phyloP scores from a whole-genome alignment of 108 stramenopile species.

The Cyclostephanos tholiformis region DNA sequence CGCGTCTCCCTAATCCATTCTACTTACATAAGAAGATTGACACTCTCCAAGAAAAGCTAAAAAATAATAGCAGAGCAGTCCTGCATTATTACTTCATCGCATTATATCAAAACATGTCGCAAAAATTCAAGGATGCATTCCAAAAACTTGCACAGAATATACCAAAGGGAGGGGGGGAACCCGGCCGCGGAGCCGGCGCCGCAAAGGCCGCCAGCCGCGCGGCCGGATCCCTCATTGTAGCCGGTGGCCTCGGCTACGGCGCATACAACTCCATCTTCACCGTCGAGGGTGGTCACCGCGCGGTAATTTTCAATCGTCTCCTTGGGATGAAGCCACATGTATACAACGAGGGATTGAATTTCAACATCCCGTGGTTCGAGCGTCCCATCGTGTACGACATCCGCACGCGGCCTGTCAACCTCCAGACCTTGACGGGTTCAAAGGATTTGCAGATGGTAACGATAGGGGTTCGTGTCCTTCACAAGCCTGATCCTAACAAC shows the following conservation, averaged over 20 bases:
- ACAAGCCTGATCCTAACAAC: slow-evolving; percentile 85
- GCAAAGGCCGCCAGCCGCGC: slow-evolving; percentile 79
- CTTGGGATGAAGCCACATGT: slow-evolving; percentile 88
- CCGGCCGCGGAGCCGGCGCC: slow-evolving; percentile 59
- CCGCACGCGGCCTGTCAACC: slow-evolving; percentile 93
- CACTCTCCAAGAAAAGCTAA: no score
- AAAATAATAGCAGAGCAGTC: no score
- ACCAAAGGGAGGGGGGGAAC: slow-evolving; percentile 68
- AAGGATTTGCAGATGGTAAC: slow-evolving; percentile 99
- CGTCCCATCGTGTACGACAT: slow-evolving; percentile 95
- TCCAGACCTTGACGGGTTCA: slow-evolving; percentile 95
- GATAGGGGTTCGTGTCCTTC: slow-evolving; percentile 98
- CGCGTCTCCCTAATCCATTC: no score
- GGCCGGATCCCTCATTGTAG: slow-evolving; percentile 68
- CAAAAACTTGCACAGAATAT: slow-evolving; percentile 76
- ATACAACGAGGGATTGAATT: slow-evolving; percentile 96
- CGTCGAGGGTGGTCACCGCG: slow-evolving; percentile 97
- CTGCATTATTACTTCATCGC: slow-evolving; percentile 15
- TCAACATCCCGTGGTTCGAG: slow-evolving; percentile 99
- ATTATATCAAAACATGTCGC: slow-evolving; percentile 56
- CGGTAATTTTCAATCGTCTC: slow-evolving; percentile 96
- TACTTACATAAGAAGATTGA: no score
- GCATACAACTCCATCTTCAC: slow-evolving; percentile 93
- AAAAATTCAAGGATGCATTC: slow-evolving; percentile 84
- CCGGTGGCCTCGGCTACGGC: slow-evolving; percentile 86